Base-by-base conservation (phyloP, 441 rosid genomes). In the Eugenia klotzschiana region DNA sequence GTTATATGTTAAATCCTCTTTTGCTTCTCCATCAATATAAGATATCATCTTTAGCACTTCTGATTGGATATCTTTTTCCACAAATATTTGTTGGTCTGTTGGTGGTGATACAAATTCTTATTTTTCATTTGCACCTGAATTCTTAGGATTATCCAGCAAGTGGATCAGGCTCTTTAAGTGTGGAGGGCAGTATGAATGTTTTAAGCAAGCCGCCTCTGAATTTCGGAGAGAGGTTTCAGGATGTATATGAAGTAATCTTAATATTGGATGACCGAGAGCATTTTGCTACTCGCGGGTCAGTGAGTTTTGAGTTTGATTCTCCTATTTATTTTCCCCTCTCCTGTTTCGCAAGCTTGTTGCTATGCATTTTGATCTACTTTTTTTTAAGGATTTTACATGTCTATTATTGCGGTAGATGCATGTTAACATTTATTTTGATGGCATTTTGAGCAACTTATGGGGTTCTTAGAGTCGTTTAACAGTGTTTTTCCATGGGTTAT, bases 261-360 rank as follows among this genome's bases (percentile, higher is more conserved):
- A 92, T 95, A 84, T 85, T 96, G 86, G 98, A 96, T 91, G 96
- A 95, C 58, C 89, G 98, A 79, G 98, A 96, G 91, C 96, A 96
- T 83, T 96, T 94, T 91, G 91, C 94, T 51, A 83, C 85, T 81
- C 94, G 88, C 41, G 96, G 99, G 98, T 96, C 57, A 57, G 94
- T 90, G 18, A 43, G 82, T 87, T 81, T 51, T 53, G 26, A 58
- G 58, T 52, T 69, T 51, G 51, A 57, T 72, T 50, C n/a, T 52
- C 79, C 43, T 52, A 82, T 56, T 50, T 83, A 58, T 43, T 55
- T 81, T 58, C 79, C 81, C 58, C 82, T 53, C 41, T 79, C 49
- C 46, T 37, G n/a, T 69, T 73, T 85, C 29, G 56, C 41, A 64
- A 82, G 77, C 55, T 54, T 77, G 64, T 51, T 51, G 22, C 77